phyloP scores from a whole-genome alignment of 805 yeast genomes.

The Yueomyces sp. region DNA sequence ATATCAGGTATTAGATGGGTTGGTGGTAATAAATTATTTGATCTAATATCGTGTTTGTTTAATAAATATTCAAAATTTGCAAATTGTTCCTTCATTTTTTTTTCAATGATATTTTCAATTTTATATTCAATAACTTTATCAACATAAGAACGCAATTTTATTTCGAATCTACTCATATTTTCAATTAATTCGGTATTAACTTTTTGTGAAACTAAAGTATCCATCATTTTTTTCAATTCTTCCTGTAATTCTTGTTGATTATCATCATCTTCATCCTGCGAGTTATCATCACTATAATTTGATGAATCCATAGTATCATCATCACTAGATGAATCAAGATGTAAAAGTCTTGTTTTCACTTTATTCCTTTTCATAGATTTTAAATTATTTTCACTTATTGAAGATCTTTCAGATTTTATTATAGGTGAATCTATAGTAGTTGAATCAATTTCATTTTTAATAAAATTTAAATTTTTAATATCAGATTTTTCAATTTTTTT shows the following conservation, averaged over 20 bases:
- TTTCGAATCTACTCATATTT: background rate
- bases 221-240: constrained; percentile 13
- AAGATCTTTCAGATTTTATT: background rate
- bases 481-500: constrained; percentile 9
- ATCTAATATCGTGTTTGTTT: no score
- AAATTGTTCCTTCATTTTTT: no score
- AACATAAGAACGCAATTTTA: background rate
- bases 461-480: constrained; percentile 1
- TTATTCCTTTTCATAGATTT: background rate
- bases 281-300: constrained; percentile 4
- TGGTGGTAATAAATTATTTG: no score
- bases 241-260: constrained; percentile 10
- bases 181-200: background rate
- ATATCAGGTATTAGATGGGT: background rate
- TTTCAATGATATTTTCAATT: background rate
- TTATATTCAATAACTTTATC: background rate
- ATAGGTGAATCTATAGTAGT: no score
- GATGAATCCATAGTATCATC: constrained; percentile 1
- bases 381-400: background rate
- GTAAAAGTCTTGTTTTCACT: constrained; percentile 1
- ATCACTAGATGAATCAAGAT: constrained; percentile 2
- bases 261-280: constrained; percentile 3
- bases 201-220: constrained; percentile 1
- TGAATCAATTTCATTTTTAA: no score
- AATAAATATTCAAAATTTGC: background rate